Conservation (phyloP, 2,329 filamentous ascomycete species). For the Paracoccidioides lutzii region DNA sequence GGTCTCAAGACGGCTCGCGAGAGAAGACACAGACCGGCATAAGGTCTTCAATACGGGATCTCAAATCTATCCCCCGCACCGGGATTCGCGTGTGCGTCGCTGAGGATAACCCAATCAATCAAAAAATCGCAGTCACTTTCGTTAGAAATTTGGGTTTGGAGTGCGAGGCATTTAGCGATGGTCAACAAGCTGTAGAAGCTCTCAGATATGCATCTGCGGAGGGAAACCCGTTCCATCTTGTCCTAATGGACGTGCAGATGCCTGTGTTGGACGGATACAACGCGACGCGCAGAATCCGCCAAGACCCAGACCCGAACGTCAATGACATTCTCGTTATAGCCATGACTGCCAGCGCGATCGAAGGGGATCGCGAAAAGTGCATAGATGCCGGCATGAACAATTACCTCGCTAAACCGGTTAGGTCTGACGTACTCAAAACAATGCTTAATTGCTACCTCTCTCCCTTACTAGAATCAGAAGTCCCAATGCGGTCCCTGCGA, state of each 20-base stretch:
- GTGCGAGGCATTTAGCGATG: constrained; percentile 83
- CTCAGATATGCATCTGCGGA: constrained; percentile 59
- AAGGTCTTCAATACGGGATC: constrained; percentile 44
- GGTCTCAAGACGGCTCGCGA: constrained; percentile 35
- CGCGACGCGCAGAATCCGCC: constrained; percentile 69
- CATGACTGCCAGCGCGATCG: constrained; percentile 92
- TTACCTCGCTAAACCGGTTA: constrained; percentile 90
- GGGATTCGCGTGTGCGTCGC: constrained; percentile 82
- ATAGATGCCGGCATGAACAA: constrained; percentile 97
- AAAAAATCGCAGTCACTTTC: constrained; percentile 86
- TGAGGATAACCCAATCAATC: constrained; percentile 90
- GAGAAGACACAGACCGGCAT: constrained; percentile 31
- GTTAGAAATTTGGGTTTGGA: constrained; percentile 74
- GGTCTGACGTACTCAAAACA: constrained; percentile 70
- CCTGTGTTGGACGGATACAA: constrained; percentile 86
- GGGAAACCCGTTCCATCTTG: constrained; percentile 69
- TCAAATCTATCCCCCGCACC: constrained; percentile 61
- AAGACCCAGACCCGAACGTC: constrained; percentile 62
- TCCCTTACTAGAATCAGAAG: constrained; percentile 28
- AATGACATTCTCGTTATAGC: constrained; percentile 83
- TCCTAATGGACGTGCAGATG: constrained; percentile 97
- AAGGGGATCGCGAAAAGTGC: constrained; percentile 88
- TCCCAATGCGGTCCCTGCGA: not conserved
- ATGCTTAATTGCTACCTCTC: constrained; percentile 61
- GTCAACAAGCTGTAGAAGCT: constrained; percentile 74